phyloP scores from a whole-genome alignment of 495 filamentous ascomycete species.

The Xanthoparmelia taractica region DNA sequence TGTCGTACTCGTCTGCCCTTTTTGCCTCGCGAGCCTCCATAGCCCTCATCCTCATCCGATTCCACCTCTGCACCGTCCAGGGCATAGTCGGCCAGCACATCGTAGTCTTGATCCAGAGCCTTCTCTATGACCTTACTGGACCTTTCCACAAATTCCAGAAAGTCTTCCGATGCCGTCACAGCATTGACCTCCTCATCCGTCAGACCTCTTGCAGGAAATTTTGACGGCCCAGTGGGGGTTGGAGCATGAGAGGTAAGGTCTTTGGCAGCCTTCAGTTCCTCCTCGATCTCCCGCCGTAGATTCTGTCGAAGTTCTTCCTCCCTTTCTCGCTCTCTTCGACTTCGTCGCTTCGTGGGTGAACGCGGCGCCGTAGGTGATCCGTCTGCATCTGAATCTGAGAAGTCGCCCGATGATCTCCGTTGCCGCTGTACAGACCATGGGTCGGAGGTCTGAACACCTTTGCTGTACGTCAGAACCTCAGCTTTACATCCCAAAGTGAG shows the following conservation, averaged over 20 bases:
- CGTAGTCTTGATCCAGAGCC: constrained; percentile 86
- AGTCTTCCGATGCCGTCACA: constrained; percentile 85
- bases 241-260: constrained; percentile 48
- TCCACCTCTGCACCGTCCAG: constrained; percentile 60
- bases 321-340: constrained; percentile 64
- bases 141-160: constrained; percentile 88
- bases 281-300: constrained; percentile 82
- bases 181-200: constrained; percentile 82
- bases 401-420: constrained; percentile 43
- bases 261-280: constrained; percentile 68
- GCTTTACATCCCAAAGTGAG: constrained; percentile 64
- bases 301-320: constrained; percentile 85
- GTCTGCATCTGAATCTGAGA: constrained; percentile 55
- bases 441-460: constrained; percentile 77
- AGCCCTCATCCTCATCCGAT: constrained; percentile 73
- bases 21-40: constrained; percentile 52
- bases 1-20: constrained; percentile 77
- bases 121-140: constrained; percentile 97
- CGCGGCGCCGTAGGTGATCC: constrained; percentile 31
- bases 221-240: constrained; percentile 39
- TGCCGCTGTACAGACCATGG: constrained; percentile 32
- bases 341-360: constrained; percentile 55
- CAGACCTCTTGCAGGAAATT: constrained; percentile 74
- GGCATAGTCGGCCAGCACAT: constrained; percentile 91
- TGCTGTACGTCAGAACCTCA: constrained; percentile 88